A percentile compares a stretch with the other conserved stretches of the same genome.
phyloP scores from a whole-genome alignment of 139 green algal genomes.

The Closterium sp. region DNA sequence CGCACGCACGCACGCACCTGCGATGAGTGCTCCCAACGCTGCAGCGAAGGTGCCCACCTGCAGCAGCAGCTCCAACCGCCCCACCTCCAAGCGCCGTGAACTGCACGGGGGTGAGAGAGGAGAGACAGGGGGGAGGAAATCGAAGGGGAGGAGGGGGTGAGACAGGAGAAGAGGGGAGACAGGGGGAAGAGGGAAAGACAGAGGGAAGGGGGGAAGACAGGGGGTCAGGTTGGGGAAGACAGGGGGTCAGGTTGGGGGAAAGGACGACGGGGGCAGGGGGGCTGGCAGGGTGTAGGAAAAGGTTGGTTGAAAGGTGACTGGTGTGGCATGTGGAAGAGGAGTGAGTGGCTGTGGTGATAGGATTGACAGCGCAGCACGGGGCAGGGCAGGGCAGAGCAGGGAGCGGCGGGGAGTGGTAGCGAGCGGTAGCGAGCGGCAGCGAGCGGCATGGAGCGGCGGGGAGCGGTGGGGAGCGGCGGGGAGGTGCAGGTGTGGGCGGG shows the following conservation, averaged over 20 bases:
- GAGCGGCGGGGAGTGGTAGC: no score
- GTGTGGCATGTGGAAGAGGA: neutral
- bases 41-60: slow-evolving; percentile 58
- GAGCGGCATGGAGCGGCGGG: no score
- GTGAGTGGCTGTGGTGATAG: neutral
- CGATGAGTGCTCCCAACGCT: slow-evolving; percentile 56
- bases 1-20: slow-evolving; percentile 27
- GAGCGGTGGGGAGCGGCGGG: no score
- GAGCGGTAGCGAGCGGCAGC: no score
- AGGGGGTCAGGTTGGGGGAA: neutral
- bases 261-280: neutral
- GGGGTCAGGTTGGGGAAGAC: neutral
- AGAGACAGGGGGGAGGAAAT: neutral
- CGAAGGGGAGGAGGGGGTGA: neutral
- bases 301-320: neutral
- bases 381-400: no score
- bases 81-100: slow-evolving; percentile 55
- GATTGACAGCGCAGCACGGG: neutral
- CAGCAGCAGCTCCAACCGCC: slow-evolving; percentile 58
- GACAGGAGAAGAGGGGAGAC: neutral
- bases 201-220: neutral
- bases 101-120: neutral
- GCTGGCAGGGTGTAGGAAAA: neutral
- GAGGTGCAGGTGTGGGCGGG: no score
- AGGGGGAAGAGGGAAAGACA: neutral